Conservation (phyloP, 1,284 basidiomycete genomes). For the Leucoagaricus sp. region DNA sequence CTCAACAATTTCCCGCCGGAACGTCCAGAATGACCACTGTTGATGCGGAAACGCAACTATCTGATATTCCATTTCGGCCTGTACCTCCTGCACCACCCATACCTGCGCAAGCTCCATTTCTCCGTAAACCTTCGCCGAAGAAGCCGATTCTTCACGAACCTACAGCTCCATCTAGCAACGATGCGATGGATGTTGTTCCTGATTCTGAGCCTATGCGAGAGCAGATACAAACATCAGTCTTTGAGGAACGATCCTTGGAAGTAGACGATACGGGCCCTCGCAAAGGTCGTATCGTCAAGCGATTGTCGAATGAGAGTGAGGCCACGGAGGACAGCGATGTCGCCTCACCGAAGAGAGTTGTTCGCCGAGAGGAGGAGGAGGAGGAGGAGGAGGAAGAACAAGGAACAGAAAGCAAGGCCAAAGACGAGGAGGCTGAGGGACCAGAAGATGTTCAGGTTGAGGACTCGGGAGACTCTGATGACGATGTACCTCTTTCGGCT, state of each 20-base stretch:
- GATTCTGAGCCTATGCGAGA: conserved; percentile 52
- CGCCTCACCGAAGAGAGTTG: not conserved
- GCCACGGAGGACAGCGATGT: conserved; percentile 8
- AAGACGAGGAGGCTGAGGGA: not conserved
- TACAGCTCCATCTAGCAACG: conserved; percentile 15
- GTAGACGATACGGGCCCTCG: not conserved
- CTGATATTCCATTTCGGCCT: not conserved
- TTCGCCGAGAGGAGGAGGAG: conserved; percentile 14
- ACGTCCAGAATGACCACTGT: not conserved
- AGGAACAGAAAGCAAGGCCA: not conserved
- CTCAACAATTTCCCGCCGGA: conserved; percentile 1
- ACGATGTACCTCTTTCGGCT: conserved; percentile 45
- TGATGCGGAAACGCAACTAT: conserved; percentile 9
- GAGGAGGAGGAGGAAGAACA: conserved; percentile 15
- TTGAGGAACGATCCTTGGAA: not conserved
- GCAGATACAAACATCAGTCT: not conserved
- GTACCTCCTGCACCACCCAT: not conserved
- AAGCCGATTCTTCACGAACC: not conserved
- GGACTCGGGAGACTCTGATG: conserved; percentile 25
- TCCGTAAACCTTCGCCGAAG: not conserved
- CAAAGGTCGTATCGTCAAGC: not conserved
- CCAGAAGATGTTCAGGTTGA: not conserved
- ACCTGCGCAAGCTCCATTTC: not conserved
- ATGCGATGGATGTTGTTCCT: conserved; percentile 48
- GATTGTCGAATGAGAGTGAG: conserved; percentile 13